Base-by-base conservation (phyloP, 2,329 filamentous ascomycete species). In the Amesomyces nigricolor region DNA sequence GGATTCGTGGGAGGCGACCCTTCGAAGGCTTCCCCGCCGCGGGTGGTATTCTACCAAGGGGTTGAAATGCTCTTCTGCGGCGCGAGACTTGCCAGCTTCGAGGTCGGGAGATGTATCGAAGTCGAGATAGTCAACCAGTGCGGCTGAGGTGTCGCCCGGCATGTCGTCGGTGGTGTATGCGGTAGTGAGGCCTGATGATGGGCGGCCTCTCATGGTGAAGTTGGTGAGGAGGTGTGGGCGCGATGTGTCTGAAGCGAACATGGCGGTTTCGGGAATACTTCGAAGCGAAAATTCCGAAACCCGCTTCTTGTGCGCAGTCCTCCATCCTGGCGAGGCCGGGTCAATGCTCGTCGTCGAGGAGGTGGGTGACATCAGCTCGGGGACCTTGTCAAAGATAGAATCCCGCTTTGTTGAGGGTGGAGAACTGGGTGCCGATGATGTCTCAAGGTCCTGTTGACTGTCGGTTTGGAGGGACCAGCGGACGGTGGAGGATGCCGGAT, bases 1-100 rank as follows among this genome's bases (percentile, higher is more conserved):
- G 16, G 89, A 95, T 68, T 96, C 91, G 63, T 95, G 90, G 1
- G 91, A 96, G 2, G 83, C 68, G 2, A 83, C 78, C 32, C 87
- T 85, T 40, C 82, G 87, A 4, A 91, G 70, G 26, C 40, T 38
- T 5, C 56, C 32, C 32, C 32, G 32, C 4, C 9, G 47, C 2
- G 58, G 54, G 3, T 71, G 70, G 16, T 61, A 59, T 39, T 58
- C 51, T 1, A 49, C 32, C 7, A n/a, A 17, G 0, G 56, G 43
- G 46, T 67, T 61, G 44, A 64, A 65, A n/a, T 62, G 59, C 42
- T 47, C 51, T 17, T 53, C 49, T 2, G 39, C 19, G 3, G 54
- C 45, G 6, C 60, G 47, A 16, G 72, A 66, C 47, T 72, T 68
- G 30, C 70, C 58, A 7, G 50, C 40, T 0, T 50, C 51, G 39